A percentile compares a stretch with the other conserved stretches of the same genome.
phyloP scores from a whole-genome alignment of 768 basidiomycete genomes.

The Lepiota brunneoincarnata region DNA sequence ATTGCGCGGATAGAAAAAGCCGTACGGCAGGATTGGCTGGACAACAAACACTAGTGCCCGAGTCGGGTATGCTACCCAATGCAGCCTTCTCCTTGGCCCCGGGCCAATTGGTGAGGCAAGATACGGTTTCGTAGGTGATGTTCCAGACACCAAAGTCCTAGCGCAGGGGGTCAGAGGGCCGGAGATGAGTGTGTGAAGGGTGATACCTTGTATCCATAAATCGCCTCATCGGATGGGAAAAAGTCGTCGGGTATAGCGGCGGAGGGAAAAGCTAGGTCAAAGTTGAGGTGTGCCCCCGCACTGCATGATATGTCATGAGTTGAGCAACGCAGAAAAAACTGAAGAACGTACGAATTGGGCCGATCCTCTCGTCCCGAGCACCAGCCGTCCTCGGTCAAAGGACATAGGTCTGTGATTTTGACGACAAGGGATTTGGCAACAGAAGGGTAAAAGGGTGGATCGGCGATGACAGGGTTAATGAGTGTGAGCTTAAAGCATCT shows the following conservation, averaged over 20 bases:
- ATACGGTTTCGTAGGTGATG: constrained; percentile 62
- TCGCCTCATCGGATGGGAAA: constrained; percentile 66
- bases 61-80: constrained; percentile 60
- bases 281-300: constrained; percentile 70
- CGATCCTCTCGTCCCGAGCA: constrained; percentile 63
- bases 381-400: constrained; percentile 59
- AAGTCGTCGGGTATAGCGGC: constrained; percentile 64
- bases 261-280: constrained; percentile 82
- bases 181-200: background rate
- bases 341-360: constrained; percentile 56
- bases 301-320: constrained; percentile 29
- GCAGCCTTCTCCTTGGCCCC: constrained; percentile 59
- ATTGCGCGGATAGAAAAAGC: constrained; percentile 3
- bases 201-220: constrained; percentile 57
- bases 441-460: constrained; percentile 69
- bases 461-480: constrained; percentile 60
- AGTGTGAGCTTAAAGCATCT: constrained; percentile 79
- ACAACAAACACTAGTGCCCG: constrained; percentile 67
- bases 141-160: constrained; percentile 91
- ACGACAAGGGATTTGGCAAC: constrained; percentile 60
- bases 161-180: constrained; percentile 1
- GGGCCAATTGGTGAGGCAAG: constrained; percentile 62
- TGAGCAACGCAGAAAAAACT: background rate
- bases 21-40: constrained; percentile 64
- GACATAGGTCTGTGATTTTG: constrained; percentile 82